These are phyloP conservation scores for Fistulina hepatica DNA, from an alignment of 1,284 basidiomycete genomes.

Conservation along the genomic window DNA sequence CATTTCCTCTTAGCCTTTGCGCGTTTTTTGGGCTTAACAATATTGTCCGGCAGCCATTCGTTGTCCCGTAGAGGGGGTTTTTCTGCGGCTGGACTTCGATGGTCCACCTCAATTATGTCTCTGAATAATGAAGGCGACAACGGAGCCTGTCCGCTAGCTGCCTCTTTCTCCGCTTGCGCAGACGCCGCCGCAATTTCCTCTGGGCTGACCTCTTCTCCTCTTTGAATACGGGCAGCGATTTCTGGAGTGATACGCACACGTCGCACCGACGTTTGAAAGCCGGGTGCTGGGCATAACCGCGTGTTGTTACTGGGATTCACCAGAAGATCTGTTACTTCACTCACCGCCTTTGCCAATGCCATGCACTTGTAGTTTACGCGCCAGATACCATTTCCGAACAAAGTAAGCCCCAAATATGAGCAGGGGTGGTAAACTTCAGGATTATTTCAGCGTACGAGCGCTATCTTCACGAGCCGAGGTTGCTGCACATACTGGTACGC, in stretches of 20 bases:
- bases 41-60: slow-evolving; percentile 37
- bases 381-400: slow-evolving; percentile 36
- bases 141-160: slow-evolving; percentile 11
- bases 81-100: slow-evolving; percentile 5
- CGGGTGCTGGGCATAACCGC: slow-evolving; percentile 27
- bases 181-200: slow-evolving; percentile 37
- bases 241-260: slow-evolving; percentile 35
- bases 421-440: slow-evolving; percentile 32
- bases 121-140: slow-evolving; percentile 3
- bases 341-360: slow-evolving; percentile 42
- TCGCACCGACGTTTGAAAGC: slow-evolving; percentile 40
- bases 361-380: slow-evolving; percentile 30
- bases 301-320: not conserved
- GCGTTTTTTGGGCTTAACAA: slow-evolving; percentile 32
- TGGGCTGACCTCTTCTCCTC: slow-evolving; percentile 38
- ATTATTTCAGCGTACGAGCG: no score
- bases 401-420: slow-evolving; percentile 33
- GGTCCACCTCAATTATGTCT: slow-evolving; percentile 12
- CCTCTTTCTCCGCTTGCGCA: slow-evolving; percentile 28
- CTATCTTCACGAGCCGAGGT: no score
- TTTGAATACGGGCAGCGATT: slow-evolving; percentile 35
- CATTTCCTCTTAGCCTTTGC: slow-evolving; percentile 29
- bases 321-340: slow-evolving; percentile 10
- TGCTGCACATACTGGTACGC: no score
- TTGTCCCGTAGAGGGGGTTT: slow-evolving; percentile 22